Evolutionary conservation across 73 alveolate genomes (phyloP), one percentile per base, ranked within the genome.

Genomic region (Halteria grandinella): DNA sequence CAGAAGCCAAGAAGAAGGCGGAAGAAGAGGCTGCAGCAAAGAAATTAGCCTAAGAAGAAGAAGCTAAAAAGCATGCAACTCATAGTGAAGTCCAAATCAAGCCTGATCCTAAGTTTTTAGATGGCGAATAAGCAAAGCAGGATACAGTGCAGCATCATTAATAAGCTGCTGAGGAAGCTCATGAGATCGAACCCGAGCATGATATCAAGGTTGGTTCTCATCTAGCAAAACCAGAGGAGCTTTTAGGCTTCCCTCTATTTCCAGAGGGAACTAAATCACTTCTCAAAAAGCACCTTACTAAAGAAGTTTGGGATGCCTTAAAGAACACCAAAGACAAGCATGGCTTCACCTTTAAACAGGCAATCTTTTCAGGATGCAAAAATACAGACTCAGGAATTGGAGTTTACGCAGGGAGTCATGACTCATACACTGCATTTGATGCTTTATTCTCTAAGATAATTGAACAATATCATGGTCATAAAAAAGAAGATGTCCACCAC

Each of bases 361-460:
- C 75, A 17, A 79, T 79, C 24, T 49, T 74, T 28, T 29, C 69
- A n/a, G 90, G 85, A 0, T 48, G 75, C 39, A 58, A 32, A 25
- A 53, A 52, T 11, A 47, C 39, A 5, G 75, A 78, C 41, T 48
- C 89, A n/a, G 41, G 49, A 6, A 76, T 76, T 27, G 89, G 89
- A 18, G 73, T 60, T 15, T 63, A 44, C 44, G 81, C 82, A 0
- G 82, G 83, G 1, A 25, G 64, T 34, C 71, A 52, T 10, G 89
- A 78, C 43, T 78, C 89, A 0, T 78, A 78, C 40, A 0, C 0
- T 23, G 55, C 66, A 0, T 78, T 78, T 50, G 81, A 75, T 21
- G 75, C 29, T 5, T 59, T 78, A 4, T 71, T 78, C 48, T 81
- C 62, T 36, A 45, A 64, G 37, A 27, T 78, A 0, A 78, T 78